Evolutionary conservation across 352 stramenopile genomes (phyloP), one percentile per base, ranked within the genome.

Genomic region (Pythium brassicae): DNA sequence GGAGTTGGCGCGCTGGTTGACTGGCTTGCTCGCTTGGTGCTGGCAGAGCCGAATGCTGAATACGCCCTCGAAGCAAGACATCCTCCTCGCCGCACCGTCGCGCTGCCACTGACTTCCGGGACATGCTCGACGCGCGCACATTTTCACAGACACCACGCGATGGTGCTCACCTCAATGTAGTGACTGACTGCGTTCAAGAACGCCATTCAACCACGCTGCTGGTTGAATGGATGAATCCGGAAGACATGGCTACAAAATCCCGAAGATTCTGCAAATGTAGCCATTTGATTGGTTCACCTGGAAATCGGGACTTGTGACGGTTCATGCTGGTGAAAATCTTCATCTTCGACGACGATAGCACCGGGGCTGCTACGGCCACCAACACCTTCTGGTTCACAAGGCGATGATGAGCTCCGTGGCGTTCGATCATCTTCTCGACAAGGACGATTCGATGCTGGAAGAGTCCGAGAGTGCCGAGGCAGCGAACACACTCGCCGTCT

Each of bases 401-500:
- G 8, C 6, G 39, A 23, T 17, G 35, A 57, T 48, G 51, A 57
- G 39, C 51, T 42, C 37, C 51, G 12, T 20, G 27, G 17, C 12
- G 7, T 48, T 49, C 25, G 37, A 39, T 0, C 37, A 29, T 22
- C 27, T 53, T 27, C n/a, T 53, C 43, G 43, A 45, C 29, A 51
- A 44, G 19, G 53, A 59, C 11, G 27, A 37, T 20, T 29, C 27
- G 17, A 32, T 59, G 27, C 29, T 59, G 23, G 53, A 59, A 35
- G 53, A 59, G 23, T 25, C 43, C 29, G 53, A 59, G 32, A 52
- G 40, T 34, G 53, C 17, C 6, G 39, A 59, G 12, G 29, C 34
- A 4, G 20, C 23, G 25, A 59, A 27, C 43, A 22, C 51, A 9
- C 40, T 47, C 14, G 68, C 69, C 1, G 53, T 75, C 29, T 75